Conservation (phyloP, 2,329 filamentous ascomycete species). For the Trichophyton verrucosum region DNA sequence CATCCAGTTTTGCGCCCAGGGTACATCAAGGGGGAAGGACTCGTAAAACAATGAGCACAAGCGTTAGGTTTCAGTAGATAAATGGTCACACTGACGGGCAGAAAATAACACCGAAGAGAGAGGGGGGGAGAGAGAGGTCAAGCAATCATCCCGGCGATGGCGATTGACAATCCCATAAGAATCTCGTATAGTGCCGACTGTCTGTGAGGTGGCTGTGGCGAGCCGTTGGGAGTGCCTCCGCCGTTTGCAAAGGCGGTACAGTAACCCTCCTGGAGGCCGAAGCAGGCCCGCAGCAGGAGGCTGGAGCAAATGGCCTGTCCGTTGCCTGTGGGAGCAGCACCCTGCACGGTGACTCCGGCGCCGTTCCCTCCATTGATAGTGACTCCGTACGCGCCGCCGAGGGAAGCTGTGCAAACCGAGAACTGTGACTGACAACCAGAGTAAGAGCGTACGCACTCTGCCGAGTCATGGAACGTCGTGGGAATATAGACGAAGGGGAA, state of each 20-base stretch:
- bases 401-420: conserved; percentile 30
- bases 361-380: conserved; percentile 38
- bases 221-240: conserved; percentile 10
- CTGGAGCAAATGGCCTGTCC: conserved; percentile 36
- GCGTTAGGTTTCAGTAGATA: not conserved
- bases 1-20: not conserved
- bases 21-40: not conserved
- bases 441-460: conserved; percentile 43
- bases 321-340: conserved; percentile 30
- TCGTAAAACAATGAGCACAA: not conserved
- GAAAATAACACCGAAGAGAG: not conserved
- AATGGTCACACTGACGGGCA: not conserved
- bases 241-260: conserved; percentile 30
- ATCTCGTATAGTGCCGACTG: conserved; percentile 27
- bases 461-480: conserved; percentile 41
- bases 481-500: conserved; percentile 44
- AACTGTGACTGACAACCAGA: conserved; percentile 40
- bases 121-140: conserved; percentile 17
- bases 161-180: conserved; percentile 32
- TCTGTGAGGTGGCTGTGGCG: conserved; percentile 3
- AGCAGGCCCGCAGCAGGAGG: conserved; percentile 37
- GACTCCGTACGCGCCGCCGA: conserved; percentile 41
- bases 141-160: conserved; percentile 35
- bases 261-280: conserved; percentile 36
- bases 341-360: conserved; percentile 39